Base-by-base conservation (phyloP, 768 basidiomycete genomes). In the Naganishia vishniacii region DNA sequence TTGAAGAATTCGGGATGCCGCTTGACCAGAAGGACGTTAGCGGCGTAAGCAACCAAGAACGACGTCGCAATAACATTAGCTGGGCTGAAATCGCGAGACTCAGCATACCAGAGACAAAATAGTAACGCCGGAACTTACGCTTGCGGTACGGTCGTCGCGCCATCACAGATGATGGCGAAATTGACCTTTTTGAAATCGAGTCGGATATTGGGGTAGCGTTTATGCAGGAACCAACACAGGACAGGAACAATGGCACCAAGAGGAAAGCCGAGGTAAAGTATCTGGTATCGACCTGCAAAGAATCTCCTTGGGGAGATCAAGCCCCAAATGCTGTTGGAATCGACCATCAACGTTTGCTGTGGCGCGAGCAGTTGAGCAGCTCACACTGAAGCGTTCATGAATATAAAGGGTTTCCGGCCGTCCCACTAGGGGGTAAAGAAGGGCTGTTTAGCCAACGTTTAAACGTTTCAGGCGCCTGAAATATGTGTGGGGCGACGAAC, bases 131-230 rank as follows among this genome's bases (percentile, higher is more conserved):
- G n/a, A n/a, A n/a, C n/a, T 70, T 20, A 77, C 72, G 70, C 71
- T 67, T 77, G 76, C 1, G 78, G 78, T 12, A 78, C 69, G 2
- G 71, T 63, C 0, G 72, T 72, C 7, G 75, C 78, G 12, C 78
- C 78, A 31, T 68, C 68, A 62, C 74, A 73, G 20, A 77, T 69
- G 64, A 78, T 76, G 3, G 78, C 75, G 46, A 76, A 75, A 26
- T 74, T 74, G 26, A 75, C 68, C 65, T 76, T 75, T 61, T 78
- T 65, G 31, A 75, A 67, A 45, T 72, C 71, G 34, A 56, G n/a
- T 20, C 53, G 32, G 46, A 49, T 61, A 3, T 62, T 59, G 0
- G 77, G 74, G 68, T 72, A 76, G 13, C 72, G 67, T 34, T 71
- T 68, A 69, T 78, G 77, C 0, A 73, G 73, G 16, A 59, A 71